A percentile compares a stretch with the other conserved stretches of the same genome.
Conservation (phyloP, 1,284 basidiomycete species). For the Cryptococcus sp. region DNA sequence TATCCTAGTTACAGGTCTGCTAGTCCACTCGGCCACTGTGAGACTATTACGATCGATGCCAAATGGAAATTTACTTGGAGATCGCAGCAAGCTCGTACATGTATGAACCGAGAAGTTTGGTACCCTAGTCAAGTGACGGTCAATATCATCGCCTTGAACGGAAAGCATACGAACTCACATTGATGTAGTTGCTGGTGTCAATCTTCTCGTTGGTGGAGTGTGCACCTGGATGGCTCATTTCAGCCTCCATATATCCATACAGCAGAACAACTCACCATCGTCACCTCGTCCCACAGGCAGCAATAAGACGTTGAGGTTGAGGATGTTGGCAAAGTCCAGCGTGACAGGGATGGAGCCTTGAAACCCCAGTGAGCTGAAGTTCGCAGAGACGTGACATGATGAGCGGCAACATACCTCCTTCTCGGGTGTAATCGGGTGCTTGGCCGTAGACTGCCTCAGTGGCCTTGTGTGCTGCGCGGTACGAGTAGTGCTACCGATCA, state of each 20-base stretch:
- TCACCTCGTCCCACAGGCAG: conserved; percentile 92
- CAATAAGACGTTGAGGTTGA: conserved; percentile 71
- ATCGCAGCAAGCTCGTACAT: conserved; percentile 70
- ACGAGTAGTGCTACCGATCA: conserved; percentile 77
- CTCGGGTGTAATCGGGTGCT: conserved; percentile 84
- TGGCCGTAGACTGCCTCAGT: conserved; percentile 73
- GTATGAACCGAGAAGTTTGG: conserved; percentile 78
- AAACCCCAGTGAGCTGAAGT: background rate
- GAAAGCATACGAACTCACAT: conserved; percentile 54
- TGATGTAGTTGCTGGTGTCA: conserved; percentile 88
- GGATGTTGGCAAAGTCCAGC: conserved; percentile 87
- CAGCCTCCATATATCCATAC: too few species aligned
- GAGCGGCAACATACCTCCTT: conserved; percentile 61
- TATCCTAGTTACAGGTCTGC: background rate
- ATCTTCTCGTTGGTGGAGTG: conserved; percentile 90
- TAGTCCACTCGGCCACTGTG: background rate
- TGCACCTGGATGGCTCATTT: conserved; percentile 55
- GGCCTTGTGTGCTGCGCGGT: conserved; percentile 80
- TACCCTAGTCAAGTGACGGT: conserved; percentile 46
- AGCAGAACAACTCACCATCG: conserved; percentile 79
- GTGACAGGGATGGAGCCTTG: conserved; percentile 91
- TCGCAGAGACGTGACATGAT: background rate
- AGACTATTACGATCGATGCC: too few species aligned
- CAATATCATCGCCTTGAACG: conserved; percentile 1
- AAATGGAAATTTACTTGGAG: conserved; percentile 1